phyloP scores from a whole-genome alignment of 176 grass and related monocot species.

The Oryza rufipogon region DNA sequence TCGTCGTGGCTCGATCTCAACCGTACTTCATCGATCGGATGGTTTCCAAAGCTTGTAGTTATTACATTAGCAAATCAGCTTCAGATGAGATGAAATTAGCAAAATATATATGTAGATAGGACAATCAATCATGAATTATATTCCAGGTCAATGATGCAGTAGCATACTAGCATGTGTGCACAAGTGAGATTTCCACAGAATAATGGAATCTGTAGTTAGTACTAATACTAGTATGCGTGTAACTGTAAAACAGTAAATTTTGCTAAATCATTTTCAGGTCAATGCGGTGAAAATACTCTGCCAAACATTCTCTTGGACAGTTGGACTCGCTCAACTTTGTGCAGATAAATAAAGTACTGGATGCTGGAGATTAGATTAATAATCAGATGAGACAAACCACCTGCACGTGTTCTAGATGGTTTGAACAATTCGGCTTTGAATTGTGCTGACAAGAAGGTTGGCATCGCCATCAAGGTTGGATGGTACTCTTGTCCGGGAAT shows the following conservation, averaged over 20 bases:
- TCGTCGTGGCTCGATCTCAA: neutral
- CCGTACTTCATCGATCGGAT: neutral
- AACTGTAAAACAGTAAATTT: neutral
- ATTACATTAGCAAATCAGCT: neutral
- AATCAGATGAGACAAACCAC: neutral
- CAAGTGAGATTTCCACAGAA: neutral
- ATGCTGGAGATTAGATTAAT: neutral
- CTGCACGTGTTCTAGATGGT: neutral
- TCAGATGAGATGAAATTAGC: neutral
- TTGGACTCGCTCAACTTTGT: neutral
- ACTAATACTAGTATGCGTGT: neutral
- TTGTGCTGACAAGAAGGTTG: neutral
- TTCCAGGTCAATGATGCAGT: neutral
- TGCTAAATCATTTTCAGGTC: neutral
- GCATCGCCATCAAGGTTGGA: neutral
- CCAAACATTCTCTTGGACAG: neutral
- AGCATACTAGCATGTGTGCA: neutral
- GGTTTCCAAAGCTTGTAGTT: neutral
- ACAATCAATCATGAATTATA: no score
- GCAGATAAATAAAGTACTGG: neutral
- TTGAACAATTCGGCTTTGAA: neutral
- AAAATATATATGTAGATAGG: neutral
- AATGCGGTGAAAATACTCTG: neutral
- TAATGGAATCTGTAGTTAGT: neutral
- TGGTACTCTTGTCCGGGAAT: slow-evolving; percentile 3